Conservation (phyloP, 495 filamentous ascomycete species). For the Hypoxylon intermedium region DNA sequence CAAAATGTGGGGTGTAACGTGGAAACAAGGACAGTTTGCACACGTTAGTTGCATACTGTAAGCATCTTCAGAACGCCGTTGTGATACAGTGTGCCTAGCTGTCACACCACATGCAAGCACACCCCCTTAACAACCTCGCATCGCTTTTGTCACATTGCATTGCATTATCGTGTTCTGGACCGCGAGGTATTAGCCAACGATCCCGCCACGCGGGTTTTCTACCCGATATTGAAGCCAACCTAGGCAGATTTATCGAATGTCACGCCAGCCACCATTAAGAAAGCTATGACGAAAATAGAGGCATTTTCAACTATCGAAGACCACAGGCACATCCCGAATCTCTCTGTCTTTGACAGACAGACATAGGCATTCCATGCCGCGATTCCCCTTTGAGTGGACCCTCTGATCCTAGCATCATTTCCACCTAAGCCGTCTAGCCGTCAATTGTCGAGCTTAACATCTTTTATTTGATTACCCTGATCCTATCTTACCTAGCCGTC, state of each 20-base stretch:
- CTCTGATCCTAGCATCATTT: too few relatives aligned
- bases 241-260: slow-evolving; percentile 8
- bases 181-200: slow-evolving; percentile 20
- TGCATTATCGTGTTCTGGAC: slow-evolving; percentile 15
- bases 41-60: neutral
- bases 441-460: too few relatives aligned
- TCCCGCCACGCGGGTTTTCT: slow-evolving; percentile 22
- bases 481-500: neutral
- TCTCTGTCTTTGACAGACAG: too few relatives aligned
- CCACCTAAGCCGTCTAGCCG: too few relatives aligned
- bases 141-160: slow-evolving; percentile 6
- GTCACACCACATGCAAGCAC: neutral
- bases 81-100: neutral
- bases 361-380: too few relatives aligned
- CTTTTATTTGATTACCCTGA: neutral
- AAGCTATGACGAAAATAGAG: slow-evolving; percentile 1
- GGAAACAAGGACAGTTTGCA: neutral
- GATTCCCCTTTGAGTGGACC: too few relatives aligned
- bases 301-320: neutral
- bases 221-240: slow-evolving; percentile 7
- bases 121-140: slow-evolving; percentile 4
- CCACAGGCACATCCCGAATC: too few relatives aligned
- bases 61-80: neutral
- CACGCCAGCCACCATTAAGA: slow-evolving; percentile 17
- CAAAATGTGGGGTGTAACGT: slow-evolving; percentile 18